Percentiles rank a stretch among this genome's conserved stretches.
Conservation (phyloP, 257 asterid genomes). For the Solanum dulcamara region DNA sequence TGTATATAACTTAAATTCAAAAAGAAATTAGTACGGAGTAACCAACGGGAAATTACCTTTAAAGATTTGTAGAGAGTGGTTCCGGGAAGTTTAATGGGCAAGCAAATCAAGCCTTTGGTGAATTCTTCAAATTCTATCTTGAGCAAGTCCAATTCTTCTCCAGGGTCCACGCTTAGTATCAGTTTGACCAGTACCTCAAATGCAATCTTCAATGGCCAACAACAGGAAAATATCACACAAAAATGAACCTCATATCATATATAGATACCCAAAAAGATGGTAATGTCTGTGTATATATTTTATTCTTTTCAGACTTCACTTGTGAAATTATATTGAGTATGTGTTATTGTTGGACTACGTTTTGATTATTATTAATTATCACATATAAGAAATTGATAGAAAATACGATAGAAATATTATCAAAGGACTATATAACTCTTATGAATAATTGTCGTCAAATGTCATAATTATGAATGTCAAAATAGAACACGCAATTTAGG, state of each 20-base stretch:
- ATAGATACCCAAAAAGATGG: too few species aligned
- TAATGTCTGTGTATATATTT: too few species aligned
- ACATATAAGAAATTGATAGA: not conserved
- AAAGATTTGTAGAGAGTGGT: conserved; percentile 71
- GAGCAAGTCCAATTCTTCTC: conserved; percentile 57
- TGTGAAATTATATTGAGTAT: not conserved
- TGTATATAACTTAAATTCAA: not conserved
- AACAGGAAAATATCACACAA: not conserved
- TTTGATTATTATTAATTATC: not conserved
- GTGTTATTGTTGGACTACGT: not conserved
- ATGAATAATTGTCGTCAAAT: not conserved
- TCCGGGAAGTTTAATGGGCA: conserved; percentile 92
- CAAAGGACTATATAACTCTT: not conserved
- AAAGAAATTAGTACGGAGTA: not conserved
- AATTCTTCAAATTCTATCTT: conserved; percentile 73
- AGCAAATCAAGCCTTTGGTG: conserved; percentile 78
- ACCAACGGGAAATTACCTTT: conserved; percentile 30
- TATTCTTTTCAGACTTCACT: too few species aligned
- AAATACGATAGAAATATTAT: not conserved
- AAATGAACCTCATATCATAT: not conserved
- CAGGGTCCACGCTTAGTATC: conserved; percentile 65
- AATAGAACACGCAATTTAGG: not conserved
- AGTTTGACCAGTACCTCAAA: conserved; percentile 74
- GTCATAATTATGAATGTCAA: not conserved
- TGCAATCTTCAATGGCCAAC: conserved; percentile 46